These are phyloP conservation scores for Lithospermum erythrorhizon DNA, from an alignment of 257 asterid genomes.

Conservation along the genomic window DNA sequence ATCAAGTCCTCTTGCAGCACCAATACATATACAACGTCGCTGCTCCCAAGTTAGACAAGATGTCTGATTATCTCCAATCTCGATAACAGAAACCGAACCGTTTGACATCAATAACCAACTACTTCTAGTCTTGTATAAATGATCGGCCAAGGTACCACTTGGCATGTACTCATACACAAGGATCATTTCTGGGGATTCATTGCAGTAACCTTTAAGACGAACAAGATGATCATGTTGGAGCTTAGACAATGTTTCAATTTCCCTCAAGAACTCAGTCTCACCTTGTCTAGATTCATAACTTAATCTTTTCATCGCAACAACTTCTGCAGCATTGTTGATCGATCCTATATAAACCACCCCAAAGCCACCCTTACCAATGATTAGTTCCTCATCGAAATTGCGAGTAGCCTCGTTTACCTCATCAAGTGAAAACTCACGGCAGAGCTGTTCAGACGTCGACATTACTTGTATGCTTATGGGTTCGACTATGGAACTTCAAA, in stretches of 20 bases:
- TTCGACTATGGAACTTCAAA: no score
- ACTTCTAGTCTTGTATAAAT: conserved; percentile 29
- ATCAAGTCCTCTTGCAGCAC: conserved; percentile 62
- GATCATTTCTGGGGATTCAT: conserved; percentile 41
- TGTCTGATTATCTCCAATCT: conserved; percentile 15
- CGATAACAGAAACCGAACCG: no score
- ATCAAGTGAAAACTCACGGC: conserved; percentile 50
- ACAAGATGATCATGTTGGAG: conserved; percentile 47
- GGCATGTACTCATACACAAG: conserved; percentile 51
- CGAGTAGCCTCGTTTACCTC: conserved; percentile 44
- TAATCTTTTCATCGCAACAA: conserved; percentile 53
- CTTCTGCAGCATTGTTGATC: conserved; percentile 37
- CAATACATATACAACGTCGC: conserved; percentile 46
- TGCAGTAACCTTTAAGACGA: conserved; percentile 59
- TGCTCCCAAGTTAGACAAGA: conserved; percentile 51
- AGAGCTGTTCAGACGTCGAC: conserved; percentile 18
- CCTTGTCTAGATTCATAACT: conserved; percentile 47
- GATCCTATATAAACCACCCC: conserved; percentile 59
- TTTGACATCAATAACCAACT: no score
- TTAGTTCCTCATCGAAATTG: conserved; percentile 29
- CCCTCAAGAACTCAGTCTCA: conserved; percentile 45
- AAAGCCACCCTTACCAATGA: conserved; percentile 63
- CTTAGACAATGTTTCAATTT: conserved; percentile 51
- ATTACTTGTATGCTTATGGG: neutral
- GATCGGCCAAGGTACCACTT: conserved; percentile 45